phyloP scores from a whole-genome alignment of 1,284 basidiomycete genomes.

The Wolfiporia cocos region DNA sequence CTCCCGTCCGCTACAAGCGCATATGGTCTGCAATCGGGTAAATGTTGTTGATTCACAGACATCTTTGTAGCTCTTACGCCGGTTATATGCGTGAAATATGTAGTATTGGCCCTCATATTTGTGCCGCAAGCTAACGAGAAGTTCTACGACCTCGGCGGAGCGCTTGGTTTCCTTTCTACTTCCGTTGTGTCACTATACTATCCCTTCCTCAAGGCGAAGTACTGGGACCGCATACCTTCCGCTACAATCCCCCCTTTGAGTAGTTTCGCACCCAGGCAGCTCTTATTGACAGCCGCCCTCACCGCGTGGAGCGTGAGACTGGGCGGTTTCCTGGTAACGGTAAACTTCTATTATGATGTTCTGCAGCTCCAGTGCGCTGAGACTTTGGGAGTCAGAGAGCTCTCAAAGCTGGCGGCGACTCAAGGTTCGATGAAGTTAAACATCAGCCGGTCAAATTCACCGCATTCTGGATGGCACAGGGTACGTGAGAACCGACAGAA shows the following conservation, averaged over 20 bases:
- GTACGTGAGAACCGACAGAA: conserved; percentile 24
- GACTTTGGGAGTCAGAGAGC: conserved; percentile 31
- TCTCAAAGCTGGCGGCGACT: conserved; percentile 47
- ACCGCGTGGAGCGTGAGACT: conserved; percentile 60
- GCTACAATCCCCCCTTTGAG: conserved; percentile 36
- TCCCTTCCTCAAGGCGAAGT: conserved; percentile 43
- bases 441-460: conserved; percentile 54
- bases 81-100: too few species aligned
- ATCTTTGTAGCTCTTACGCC: too few species aligned
- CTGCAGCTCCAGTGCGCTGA: conserved; percentile 2
- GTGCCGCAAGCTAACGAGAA: conserved; percentile 53
- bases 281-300: conserved; percentile 48
- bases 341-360: conserved; percentile 22
- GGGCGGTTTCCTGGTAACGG: conserved; percentile 56
- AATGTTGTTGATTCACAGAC: not conserved
- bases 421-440: conserved; percentile 68
- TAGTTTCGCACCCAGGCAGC: conserved; percentile 54
- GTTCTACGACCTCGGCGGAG: conserved; percentile 55
- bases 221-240: conserved; percentile 31
- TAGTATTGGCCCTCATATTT: conserved; percentile 47
- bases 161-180: conserved; percentile 63
- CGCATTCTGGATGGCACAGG: conserved; percentile 67
- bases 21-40: conserved; percentile 34
- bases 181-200: conserved; percentile 60
- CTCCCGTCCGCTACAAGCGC: conserved; percentile 30